These are phyloP conservation scores for Mycena alexandri DNA, from an alignment of 768 basidiomycete species.

Conservation along the genomic window DNA sequence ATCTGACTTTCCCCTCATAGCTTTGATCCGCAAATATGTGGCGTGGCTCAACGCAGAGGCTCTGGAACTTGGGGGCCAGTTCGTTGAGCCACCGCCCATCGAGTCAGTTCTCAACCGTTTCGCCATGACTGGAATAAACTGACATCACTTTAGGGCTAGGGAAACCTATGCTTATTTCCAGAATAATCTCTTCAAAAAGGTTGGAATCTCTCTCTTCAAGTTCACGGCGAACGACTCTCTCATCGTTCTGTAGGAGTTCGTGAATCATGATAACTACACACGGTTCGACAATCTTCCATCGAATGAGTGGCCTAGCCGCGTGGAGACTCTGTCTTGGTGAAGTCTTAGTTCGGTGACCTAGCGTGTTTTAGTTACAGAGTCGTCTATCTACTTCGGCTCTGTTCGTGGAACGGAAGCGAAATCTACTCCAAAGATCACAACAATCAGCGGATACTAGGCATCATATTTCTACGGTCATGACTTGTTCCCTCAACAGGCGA, in stretches of 20 bases:
- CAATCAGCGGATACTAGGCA: too few relatives aligned
- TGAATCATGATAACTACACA: slow-evolving; percentile 34
- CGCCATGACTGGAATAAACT: too few relatives aligned
- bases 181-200: slow-evolving; percentile 22
- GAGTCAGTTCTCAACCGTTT: slow-evolving; percentile 24
- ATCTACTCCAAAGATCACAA: too few relatives aligned
- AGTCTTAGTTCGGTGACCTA: too few relatives aligned
- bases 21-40: slow-evolving; percentile 13
- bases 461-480: too few relatives aligned
- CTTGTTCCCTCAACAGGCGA: too few relatives aligned
- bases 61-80: slow-evolving; percentile 40
- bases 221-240: not conserved
- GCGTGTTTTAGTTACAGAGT: too few relatives aligned
- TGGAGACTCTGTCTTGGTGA: too few relatives aligned
- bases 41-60: slow-evolving; percentile 43
- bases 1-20: not conserved
- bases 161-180: slow-evolving; percentile 30
- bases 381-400: too few relatives aligned
- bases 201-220: not conserved
- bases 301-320: slow-evolving; percentile 34
- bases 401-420: too few relatives aligned
- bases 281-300: slow-evolving; percentile 38
- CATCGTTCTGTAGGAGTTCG: slow-evolving; percentile 14
- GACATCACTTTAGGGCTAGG: slow-evolving; percentile 20
- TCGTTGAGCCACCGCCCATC: slow-evolving; percentile 38